Evolutionary conservation across 192 early-diverging fungal genomes (phyloP).

Genomic region (Dissophora globulifera): DNA sequence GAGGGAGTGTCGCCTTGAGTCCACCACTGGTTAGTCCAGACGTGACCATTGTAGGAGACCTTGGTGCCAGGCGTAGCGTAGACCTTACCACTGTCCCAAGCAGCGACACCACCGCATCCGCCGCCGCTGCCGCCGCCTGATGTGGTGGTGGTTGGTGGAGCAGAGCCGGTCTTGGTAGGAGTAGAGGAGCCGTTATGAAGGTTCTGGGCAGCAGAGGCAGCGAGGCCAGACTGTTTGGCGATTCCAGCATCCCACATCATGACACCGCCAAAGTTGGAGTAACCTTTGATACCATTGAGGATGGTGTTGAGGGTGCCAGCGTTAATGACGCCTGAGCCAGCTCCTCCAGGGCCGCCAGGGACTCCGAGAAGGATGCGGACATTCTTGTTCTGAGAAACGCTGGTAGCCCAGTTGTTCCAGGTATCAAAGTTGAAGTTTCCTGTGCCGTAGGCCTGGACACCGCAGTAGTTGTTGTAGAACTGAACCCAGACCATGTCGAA

Average conservation of each 20-base stretch:
- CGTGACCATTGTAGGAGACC: too few species aligned
- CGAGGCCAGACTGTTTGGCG: slow-evolving; percentile 23
- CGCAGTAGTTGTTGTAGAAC: slow-evolving; percentile 77
- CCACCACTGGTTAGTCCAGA: too few species aligned
- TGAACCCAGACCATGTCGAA: slow-evolving; percentile 75
- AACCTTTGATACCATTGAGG: slow-evolving; percentile 25
- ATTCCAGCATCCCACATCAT: slow-evolving; percentile 69
- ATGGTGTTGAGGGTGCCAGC: slow-evolving; percentile 39
- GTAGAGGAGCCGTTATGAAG: neutral
- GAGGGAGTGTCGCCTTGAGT: too few species aligned
- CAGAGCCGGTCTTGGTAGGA: too few species aligned
- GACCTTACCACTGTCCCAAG: too few species aligned
- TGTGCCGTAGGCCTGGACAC: slow-evolving; percentile 54
- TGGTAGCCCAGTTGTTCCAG: slow-evolving; percentile 73
- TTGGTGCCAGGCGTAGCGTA: too few species aligned
- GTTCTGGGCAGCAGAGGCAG: slow-evolving; percentile 17
- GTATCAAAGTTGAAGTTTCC: slow-evolving; percentile 65
- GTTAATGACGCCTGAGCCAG: slow-evolving; percentile 54
- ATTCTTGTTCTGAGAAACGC: slow-evolving; percentile 63
- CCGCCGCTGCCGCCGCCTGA: too few species aligned
- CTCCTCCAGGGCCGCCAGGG: slow-evolving; percentile 65
- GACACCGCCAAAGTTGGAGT: slow-evolving; percentile 68
- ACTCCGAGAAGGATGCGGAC: slow-evolving; percentile 68
- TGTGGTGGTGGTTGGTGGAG: too few species aligned
- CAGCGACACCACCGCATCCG: too few species aligned